Evolutionary conservation across 352 stramenopile genomes (phyloP).

Genomic region (Globisporangium radiosum): DNA sequence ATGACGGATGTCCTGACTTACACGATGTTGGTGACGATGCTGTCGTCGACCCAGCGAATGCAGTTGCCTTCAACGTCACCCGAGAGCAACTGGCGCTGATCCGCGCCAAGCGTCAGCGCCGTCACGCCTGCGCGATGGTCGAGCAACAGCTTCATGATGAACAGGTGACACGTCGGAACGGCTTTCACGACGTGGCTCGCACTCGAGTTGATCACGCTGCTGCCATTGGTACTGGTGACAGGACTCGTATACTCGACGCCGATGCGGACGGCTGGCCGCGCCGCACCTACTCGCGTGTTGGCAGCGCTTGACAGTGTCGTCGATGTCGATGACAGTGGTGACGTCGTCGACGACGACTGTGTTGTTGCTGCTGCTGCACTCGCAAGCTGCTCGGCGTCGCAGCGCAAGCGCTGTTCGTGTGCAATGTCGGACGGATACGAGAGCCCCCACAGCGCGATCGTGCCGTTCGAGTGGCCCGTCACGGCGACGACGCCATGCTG

Average conservation of each 20-base stretch:
- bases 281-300: conserved; percentile 7
- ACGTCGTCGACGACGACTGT: background rate
- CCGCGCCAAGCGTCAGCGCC: conserved; percentile 36
- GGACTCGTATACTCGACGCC: conserved; percentile 2
- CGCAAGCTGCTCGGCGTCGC: background rate
- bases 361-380: background rate
- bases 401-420: conserved; percentile 14
- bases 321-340: too few species aligned
- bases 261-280: conserved; percentile 9
- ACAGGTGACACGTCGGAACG: conserved; percentile 60
- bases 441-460: conserved; percentile 66
- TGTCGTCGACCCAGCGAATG: conserved; percentile 81
- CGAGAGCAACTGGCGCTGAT: conserved; percentile 68
- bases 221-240: conserved; percentile 6
- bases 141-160: conserved; percentile 68
- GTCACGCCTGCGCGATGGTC: conserved; percentile 62
- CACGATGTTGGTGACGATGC: conserved; percentile 49
- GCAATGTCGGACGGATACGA: conserved; percentile 52
- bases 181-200: conserved; percentile 21
- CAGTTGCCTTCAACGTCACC: conserved; percentile 59
- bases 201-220: background rate
- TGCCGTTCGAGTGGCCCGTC: conserved; percentile 65
- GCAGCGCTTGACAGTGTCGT: background rate
- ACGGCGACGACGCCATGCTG: conserved; percentile 59
- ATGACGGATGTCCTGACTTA: conserved; percentile 14